Conservation (phyloP, 257 asterid species). For the Fraxinus americana region DNA sequence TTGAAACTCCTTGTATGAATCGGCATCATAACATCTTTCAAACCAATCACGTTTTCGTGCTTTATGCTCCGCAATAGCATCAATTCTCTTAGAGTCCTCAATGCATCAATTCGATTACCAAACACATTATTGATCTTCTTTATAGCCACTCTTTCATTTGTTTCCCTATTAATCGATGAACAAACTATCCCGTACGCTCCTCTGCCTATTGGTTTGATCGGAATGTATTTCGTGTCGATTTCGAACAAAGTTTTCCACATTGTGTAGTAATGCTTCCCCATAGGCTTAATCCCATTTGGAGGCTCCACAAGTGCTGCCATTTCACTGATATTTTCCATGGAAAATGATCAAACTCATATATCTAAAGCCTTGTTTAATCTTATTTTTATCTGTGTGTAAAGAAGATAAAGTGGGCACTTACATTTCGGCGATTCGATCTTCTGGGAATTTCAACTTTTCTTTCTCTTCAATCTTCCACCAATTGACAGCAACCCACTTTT, state of each 20-base stretch:
- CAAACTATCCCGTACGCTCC: background rate
- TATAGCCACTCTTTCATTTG: background rate
- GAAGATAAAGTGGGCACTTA: background rate
- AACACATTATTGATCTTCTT: background rate
- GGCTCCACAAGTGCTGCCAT: background rate
- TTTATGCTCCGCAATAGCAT: background rate
- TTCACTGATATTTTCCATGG: background rate
- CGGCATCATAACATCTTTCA: background rate
- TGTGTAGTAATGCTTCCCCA: background rate
- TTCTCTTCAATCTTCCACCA: constrained; percentile 5
- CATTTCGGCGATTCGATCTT: background rate
- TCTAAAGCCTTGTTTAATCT: background rate
- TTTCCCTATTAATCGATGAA: background rate
- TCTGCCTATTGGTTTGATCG: background rate
- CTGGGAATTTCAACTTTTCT: background rate
- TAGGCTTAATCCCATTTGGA: background rate
- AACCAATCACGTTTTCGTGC: background rate
- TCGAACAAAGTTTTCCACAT: background rate
- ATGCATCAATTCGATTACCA: background rate
- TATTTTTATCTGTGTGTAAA: background rate
- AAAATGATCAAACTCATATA: background rate
- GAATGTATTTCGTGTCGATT: background rate
- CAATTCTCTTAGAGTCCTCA: constrained; percentile 1
- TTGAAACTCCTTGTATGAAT: background rate
- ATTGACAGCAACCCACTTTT: background rate